Evolutionary conservation across 768 basidiomycete species (phyloP).

Genomic region (Termitomyces titanicus): DNA sequence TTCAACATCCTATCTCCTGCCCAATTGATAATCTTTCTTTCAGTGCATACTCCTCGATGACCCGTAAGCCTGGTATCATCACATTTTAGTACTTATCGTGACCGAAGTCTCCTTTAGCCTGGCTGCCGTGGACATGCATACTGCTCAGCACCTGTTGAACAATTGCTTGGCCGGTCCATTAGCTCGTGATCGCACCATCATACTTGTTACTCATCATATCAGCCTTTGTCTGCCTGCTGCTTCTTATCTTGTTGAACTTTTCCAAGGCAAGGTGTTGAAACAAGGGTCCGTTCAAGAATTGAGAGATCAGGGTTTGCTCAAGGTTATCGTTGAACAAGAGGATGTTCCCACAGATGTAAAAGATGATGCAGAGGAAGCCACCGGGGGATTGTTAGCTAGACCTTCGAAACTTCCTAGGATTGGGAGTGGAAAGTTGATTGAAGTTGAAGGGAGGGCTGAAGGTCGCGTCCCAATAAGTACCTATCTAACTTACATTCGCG

Average conservation of each 20-base stretch:
- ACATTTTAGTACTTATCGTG: not conserved
- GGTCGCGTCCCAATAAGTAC: conserved; percentile 57
- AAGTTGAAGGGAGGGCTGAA: conserved; percentile 63
- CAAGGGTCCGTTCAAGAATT: conserved; percentile 51
- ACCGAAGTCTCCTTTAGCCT: conserved; percentile 34
- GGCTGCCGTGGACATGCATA: conserved; percentile 77
- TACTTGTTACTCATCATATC: conserved; percentile 84
- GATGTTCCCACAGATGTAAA: conserved; percentile 34
- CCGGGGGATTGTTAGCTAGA: not conserved
- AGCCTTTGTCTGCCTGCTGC: conserved; percentile 67
- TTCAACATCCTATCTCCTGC: not conserved
- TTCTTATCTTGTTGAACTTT: conserved; percentile 62
- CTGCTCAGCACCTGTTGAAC: conserved; percentile 63
- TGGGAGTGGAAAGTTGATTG: conserved; percentile 51
- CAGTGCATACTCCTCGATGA: conserved; percentile 67
- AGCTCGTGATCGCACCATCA: conserved; percentile 62
- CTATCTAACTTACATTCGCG: conserved; percentile 60
- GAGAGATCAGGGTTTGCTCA: conserved; percentile 36
- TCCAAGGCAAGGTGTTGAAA: conserved; percentile 42
- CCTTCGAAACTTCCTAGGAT: conserved; percentile 5
- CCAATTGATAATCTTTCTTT: not conserved
- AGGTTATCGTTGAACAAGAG: conserved; percentile 41
- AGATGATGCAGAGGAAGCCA: conserved; percentile 22
- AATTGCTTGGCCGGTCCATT: conserved; percentile 63
- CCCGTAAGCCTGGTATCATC: conserved; percentile 43